Evolutionary conservation across 192 early-diverging fungal genomes (phyloP).

Genomic region (Coemansia sp.): DNA sequence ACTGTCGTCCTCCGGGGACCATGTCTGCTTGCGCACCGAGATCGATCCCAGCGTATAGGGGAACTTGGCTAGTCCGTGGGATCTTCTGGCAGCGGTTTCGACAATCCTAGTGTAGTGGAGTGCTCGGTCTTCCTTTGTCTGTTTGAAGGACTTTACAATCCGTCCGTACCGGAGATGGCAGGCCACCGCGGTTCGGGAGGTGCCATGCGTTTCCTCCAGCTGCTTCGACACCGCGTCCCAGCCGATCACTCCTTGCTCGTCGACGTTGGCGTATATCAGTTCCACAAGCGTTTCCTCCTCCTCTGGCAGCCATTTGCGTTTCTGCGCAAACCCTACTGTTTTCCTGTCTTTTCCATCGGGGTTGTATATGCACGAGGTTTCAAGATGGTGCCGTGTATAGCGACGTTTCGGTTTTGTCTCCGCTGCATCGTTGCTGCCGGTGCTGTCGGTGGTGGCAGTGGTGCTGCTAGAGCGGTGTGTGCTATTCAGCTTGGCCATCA

Average conservation of each 20-base stretch:
- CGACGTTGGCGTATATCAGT: not conserved
- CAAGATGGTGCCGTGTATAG: not conserved
- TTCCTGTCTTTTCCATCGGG: not conserved
- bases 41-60: no score
- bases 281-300: not conserved
- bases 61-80: no score
- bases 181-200: not conserved
- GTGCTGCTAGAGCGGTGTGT: no score
- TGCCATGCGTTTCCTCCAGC: not conserved
- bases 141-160: not conserved
- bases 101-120: no score
- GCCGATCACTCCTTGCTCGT: not conserved
- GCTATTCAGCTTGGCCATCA: no score
- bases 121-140: not conserved
- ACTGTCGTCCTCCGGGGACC: slow-evolving; percentile 2
- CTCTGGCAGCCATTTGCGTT: not conserved
- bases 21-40: not conserved
- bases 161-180: not conserved
- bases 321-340: not conserved
- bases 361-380: not conserved
- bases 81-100: no score
- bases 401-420: no score
- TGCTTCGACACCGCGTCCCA: not conserved
- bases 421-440: no score
- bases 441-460: no score